Evolutionary conservation across 495 filamentous ascomycete species (phyloP).

Genomic region (Xylaria bambusicola): DNA sequence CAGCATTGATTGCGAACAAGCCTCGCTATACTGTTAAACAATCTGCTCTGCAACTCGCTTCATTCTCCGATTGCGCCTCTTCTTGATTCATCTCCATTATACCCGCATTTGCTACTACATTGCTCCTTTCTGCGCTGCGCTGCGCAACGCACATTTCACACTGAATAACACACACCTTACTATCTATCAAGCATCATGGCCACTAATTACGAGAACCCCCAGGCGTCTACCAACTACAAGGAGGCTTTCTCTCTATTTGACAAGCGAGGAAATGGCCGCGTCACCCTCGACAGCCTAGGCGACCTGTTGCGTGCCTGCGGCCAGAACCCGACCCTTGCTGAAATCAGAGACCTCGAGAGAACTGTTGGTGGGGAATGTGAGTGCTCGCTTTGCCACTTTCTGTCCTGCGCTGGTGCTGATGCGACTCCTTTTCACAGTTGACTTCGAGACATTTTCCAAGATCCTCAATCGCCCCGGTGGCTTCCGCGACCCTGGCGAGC

Average conservation of each 20-base stretch:
- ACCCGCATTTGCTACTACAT: constrained; percentile 10
- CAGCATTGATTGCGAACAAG: background rate
- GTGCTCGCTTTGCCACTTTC: constrained; percentile 38
- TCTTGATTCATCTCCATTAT: background rate
- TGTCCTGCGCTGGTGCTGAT: background rate
- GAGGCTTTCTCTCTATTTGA: constrained; percentile 99
- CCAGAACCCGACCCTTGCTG: constrained; percentile 92
- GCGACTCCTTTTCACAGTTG: constrained; percentile 60
- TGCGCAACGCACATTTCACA: background rate
- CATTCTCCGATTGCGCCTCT: background rate
- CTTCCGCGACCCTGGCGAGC: constrained; percentile 96
- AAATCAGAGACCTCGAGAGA: constrained; percentile 88
- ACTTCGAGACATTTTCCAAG: constrained; percentile 95
- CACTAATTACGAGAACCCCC: constrained; percentile 49
- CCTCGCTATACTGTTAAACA: background rate
- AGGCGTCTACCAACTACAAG: constrained; percentile 99
- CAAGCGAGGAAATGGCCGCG: constrained; percentile 92
- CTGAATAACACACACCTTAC: no score
- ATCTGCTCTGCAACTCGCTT: background rate
- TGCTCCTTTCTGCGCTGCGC: background rate
- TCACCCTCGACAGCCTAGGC: constrained; percentile 80
- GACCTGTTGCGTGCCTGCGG: constrained; percentile 95
- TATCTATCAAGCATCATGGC: constrained; percentile 43
- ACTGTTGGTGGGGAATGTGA: constrained; percentile 85
- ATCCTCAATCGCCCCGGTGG: constrained; percentile 96